These are phyloP conservation scores for Dimargaris xerosporica DNA, from an alignment of 192 early-diverging fungal genomes.

Conservation along the genomic window DNA sequence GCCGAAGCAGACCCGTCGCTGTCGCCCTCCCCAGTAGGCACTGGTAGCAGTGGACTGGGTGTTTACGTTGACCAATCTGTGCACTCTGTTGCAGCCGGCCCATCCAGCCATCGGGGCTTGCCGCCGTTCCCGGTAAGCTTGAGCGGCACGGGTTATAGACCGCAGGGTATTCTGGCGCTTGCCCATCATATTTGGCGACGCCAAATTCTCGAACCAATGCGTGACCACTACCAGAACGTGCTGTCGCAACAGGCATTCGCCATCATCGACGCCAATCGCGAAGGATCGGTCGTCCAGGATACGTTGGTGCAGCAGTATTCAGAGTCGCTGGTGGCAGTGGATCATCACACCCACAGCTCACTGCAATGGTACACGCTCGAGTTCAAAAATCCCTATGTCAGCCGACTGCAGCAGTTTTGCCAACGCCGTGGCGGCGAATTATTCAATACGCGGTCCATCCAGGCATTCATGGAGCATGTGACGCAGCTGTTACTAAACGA, in stretches of 20 bases:
- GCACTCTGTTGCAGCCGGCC: neutral
- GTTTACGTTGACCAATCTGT: neutral
- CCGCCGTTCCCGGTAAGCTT: neutral
- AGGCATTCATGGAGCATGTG: slow-evolving; percentile 1
- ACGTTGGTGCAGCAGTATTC: neutral
- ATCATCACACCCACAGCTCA: neutral
- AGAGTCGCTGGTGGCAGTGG: neutral
- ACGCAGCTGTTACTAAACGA: neutral
- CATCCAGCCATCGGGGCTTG: neutral
- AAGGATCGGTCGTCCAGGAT: neutral
- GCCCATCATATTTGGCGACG: neutral
- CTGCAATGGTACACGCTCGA: neutral
- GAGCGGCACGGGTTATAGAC: neutral
- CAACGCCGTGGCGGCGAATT: neutral
- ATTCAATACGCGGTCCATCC: neutral
- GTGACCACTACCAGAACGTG: neutral
- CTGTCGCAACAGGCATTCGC: neutral
- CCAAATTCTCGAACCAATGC: neutral
- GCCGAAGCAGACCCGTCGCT: neutral
- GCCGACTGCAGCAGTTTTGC: neutral
- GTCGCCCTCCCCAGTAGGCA: too few species aligned
- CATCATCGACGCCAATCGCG: neutral
- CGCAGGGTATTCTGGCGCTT: neutral
- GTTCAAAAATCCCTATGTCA: slow-evolving; percentile 3
- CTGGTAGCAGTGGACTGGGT: neutral